Base-by-base conservation (phyloP, 352 stramenopile genomes). In the Phytophthora quininea region DNA sequence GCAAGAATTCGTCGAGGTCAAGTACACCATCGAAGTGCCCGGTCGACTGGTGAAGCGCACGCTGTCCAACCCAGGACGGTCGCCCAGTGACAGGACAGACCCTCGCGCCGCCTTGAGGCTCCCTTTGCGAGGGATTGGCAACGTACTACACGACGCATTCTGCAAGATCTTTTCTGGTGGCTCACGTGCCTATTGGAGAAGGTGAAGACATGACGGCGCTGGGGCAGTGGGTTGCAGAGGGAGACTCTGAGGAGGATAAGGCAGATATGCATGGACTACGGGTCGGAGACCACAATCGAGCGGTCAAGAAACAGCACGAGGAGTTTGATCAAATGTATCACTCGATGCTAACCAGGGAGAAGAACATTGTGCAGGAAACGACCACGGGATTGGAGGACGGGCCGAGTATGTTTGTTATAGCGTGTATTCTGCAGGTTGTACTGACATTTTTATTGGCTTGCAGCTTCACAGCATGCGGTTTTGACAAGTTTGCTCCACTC, bases 351-450 rank as follows among this genome's bases (percentile, higher is more conserved):
- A 84, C 75, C 29, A 77, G 67, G 33, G 88, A 95, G 62, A 89
- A 85, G 54, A 89, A 92, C 68, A 82, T 95, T 30, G 86, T 95
- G 58, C 84, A 92, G 42, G 54, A 68, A 43, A 71, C 62, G 38
- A 93, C 85, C 10, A 95, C 88, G 1, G 88, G 88, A 3, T 68
- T 91, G 50, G 88, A 95, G 67, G 82, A 90, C 40, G 83, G 80
- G 50, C 78, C 76, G 27, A 86, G 79, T 88, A 72, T 58, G 77
- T 80, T 12, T 11, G 11, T 45, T 47, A 32, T 11, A 50, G 27
- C 54, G 19, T 54, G 11, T 49, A 1, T 24, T 58, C 4, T 43
- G 58, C 3, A 50, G 27, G 53, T 29, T 54, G 29, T 43, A 49
- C n/a, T 70, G 19, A 32, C 61, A 42, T 40, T 24, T 1, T 56